Evolutionary conservation across 169 alveolate species (phyloP).

Genomic region (Cryptosporidium meleagridis): DNA sequence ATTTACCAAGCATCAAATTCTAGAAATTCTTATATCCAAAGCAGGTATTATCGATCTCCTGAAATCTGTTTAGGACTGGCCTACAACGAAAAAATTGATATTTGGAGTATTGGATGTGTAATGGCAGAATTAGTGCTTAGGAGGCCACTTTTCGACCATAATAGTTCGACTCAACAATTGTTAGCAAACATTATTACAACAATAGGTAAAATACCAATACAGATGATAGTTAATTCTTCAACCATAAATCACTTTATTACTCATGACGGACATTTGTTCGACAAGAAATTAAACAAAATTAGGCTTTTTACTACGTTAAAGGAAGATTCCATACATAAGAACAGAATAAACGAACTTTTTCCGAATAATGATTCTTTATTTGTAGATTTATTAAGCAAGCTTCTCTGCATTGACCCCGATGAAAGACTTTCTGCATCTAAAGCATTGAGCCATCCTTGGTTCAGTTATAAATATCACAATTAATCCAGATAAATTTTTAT

Average conservation of each 20-base stretch:
- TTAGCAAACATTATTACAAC: constrained; percentile 84
- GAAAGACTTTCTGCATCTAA: constrained; percentile 90
- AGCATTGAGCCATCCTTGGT: constrained; percentile 85
- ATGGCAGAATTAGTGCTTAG: constrained; percentile 82
- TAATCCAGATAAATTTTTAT: background rate
- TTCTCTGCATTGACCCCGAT: constrained; percentile 87
- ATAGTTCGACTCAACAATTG: constrained; percentile 82
- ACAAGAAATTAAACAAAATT: background rate
- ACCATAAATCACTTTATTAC: constrained; percentile 31
- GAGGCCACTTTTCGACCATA: constrained; percentile 88
- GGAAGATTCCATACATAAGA: background rate
- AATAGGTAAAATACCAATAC: constrained; percentile 85
- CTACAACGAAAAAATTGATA: constrained; percentile 68
- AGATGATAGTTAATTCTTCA: constrained; percentile 78
- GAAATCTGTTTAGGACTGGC: constrained; percentile 71
- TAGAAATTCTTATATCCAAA: constrained; percentile 90
- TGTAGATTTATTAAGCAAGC: constrained; percentile 8
- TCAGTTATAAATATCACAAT: constrained; percentile 23
- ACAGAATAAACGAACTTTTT: constrained; percentile 3
- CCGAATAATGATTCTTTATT: constrained; percentile 12
- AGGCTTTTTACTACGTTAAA: background rate
- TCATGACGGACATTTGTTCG: constrained; percentile 54
- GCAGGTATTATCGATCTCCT: constrained; percentile 79
- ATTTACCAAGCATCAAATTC: constrained; percentile 8
- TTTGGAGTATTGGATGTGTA: constrained; percentile 77